Conservation (phyloP, 2,329 filamentous ascomycete genomes). For the Beauveria caledonica region DNA sequence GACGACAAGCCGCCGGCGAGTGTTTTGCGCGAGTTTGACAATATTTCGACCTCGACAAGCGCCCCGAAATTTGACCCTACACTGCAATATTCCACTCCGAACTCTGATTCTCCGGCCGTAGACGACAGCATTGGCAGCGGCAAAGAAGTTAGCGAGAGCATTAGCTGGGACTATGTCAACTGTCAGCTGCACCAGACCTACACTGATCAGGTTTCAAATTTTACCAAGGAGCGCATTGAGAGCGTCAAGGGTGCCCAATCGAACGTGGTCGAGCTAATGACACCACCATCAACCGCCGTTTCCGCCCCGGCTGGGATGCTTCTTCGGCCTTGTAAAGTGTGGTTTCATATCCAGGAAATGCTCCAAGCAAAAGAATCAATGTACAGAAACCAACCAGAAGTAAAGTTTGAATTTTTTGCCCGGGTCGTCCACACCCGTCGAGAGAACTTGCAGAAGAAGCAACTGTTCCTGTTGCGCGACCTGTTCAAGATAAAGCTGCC, state of each 20-base stretch:
- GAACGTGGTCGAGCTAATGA: background rate
- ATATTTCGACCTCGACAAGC: slow-evolving; percentile 26
- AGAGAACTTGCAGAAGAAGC: slow-evolving; percentile 39
- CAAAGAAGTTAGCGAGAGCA: slow-evolving; percentile 17
- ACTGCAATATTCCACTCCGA: slow-evolving; percentile 27
- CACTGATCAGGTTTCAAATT: background rate
- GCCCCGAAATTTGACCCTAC: slow-evolving; percentile 28
- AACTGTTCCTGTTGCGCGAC: slow-evolving; percentile 58
- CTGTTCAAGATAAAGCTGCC: slow-evolving; percentile 52
- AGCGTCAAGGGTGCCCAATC: background rate
- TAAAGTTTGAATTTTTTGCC: slow-evolving; percentile 55
- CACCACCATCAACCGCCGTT: background rate
- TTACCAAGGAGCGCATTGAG: background rate
- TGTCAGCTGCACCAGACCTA: background rate
- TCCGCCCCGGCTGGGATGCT: background rate
- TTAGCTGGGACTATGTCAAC: slow-evolving; percentile 32
- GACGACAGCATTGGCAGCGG: background rate
- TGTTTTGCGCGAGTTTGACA: slow-evolving; percentile 20
- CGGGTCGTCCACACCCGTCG: slow-evolving; percentile 50
- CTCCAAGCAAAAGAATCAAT: slow-evolving; percentile 34
- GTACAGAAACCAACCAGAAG: slow-evolving; percentile 26
- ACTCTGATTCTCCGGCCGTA: background rate
- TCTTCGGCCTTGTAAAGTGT: slow-evolving; percentile 32
- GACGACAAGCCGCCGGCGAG: slow-evolving; percentile 21
- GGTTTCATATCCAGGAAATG: slow-evolving; percentile 57